Conservation (phyloP, 2,329 filamentous ascomycete genomes). For the Monascus ruber region DNA sequence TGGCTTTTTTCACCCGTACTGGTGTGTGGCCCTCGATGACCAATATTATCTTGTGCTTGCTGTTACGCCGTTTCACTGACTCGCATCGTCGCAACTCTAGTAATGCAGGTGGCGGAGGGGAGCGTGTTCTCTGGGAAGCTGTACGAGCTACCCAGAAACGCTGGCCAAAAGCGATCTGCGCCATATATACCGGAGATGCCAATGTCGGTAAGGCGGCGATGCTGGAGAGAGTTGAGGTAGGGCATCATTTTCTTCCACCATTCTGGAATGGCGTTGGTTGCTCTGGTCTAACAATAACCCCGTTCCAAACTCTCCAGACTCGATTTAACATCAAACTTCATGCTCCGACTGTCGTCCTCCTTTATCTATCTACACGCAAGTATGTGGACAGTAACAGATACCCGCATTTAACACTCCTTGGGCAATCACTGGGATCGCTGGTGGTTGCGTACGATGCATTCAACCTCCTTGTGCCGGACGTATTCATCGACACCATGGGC, state of each 20-base stretch:
- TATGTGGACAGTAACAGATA: conserved; percentile 80
- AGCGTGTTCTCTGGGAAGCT: conserved; percentile 92
- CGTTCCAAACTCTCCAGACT: conserved; percentile 37
- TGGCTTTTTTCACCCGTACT: conserved; percentile 97
- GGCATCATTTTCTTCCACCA: conserved; percentile 3
- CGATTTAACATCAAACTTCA: conserved; percentile 90
- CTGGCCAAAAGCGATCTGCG: conserved; percentile 79
- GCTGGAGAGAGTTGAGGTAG: conserved; percentile 61
- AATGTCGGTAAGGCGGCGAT: conserved; percentile 73
- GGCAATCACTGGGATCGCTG: conserved; percentile 85
- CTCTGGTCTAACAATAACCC: conserved; percentile 1
- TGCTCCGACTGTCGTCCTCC: conserved; percentile 68
- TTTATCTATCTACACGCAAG: conserved; percentile 79
- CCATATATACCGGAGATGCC: conserved; percentile 93
- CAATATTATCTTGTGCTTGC: background rate
- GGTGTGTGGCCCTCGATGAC: conserved; percentile 41
- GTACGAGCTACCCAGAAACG: conserved; percentile 79
- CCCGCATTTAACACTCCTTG: conserved; percentile 83
- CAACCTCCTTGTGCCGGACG: conserved; percentile 77
- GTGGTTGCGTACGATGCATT: conserved; percentile 87
- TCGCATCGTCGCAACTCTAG: conserved; percentile 33
- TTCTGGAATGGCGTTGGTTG: background rate
- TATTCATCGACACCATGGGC: conserved; percentile 97
- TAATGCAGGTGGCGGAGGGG: conserved; percentile 91
- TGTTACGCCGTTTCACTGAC: conserved; percentile 1